Conservation (phyloP, 768 basidiomycete species). For the Suillus decipiens region DNA sequence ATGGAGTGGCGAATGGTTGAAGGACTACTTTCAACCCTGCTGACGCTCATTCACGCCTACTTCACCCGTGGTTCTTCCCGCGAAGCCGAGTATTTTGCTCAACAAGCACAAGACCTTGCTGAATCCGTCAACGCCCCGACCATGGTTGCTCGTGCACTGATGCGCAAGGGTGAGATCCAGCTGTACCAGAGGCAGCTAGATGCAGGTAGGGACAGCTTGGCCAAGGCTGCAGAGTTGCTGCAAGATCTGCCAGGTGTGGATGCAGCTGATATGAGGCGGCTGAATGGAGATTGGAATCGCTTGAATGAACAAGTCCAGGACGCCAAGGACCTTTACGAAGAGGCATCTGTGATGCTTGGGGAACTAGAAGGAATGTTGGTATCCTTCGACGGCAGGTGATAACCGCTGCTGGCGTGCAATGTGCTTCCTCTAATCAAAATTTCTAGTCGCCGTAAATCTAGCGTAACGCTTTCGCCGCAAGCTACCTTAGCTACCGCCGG, state of each 20-base stretch:
- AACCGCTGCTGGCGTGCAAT: background rate
- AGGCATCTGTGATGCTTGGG: conserved; percentile 58
- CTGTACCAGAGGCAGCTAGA: conserved; percentile 61
- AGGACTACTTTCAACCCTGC: conserved; percentile 64
- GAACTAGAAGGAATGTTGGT: conserved; percentile 60
- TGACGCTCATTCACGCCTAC: conserved; percentile 67
- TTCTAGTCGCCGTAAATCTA: conserved; percentile 47
- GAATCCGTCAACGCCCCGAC: conserved; percentile 65
- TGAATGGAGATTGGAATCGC: conserved; percentile 53
- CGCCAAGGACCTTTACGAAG: conserved; percentile 55
- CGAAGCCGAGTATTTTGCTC: conserved; percentile 83
- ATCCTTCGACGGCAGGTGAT: conserved; percentile 55
- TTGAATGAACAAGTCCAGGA: conserved; percentile 39
- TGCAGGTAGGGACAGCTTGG: conserved; percentile 57
- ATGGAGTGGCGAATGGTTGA: conserved; percentile 79
- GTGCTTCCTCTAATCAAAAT: conserved; percentile 3
- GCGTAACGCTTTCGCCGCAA: conserved; percentile 34
- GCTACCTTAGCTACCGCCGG: conserved; percentile 24
- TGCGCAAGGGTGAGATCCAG: conserved; percentile 69
- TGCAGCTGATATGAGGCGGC: conserved; percentile 55
- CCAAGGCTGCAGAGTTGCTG: conserved; percentile 48
- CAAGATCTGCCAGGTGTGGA: conserved; percentile 55
- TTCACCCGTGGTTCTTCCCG: conserved; percentile 75
- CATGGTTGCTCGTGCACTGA: conserved; percentile 63
- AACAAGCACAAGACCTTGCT: conserved; percentile 77